These are phyloP conservation scores for Secale cereale DNA, from an alignment of 176 grass and related monocot genomes.

Conservation along the genomic window DNA sequence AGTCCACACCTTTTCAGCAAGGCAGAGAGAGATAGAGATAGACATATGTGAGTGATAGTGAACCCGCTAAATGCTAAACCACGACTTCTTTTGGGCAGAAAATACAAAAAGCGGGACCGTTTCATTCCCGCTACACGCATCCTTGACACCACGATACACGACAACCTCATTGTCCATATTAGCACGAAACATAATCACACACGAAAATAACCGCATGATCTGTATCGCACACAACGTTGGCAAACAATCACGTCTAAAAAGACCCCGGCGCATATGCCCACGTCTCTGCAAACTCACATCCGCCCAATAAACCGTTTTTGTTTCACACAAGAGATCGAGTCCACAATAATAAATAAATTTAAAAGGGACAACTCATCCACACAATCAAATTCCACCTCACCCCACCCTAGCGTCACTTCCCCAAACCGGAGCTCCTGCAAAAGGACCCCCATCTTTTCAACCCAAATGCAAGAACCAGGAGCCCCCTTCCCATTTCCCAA, in stretches of 20 bases:
- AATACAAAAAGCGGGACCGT: too few species aligned
- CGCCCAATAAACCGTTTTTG: not conserved
- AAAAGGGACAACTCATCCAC: too few species aligned
- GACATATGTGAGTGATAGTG: not conserved
- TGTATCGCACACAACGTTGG: not conserved
- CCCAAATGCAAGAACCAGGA: not conserved
- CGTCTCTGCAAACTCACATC: not conserved
- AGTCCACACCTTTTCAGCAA: too few species aligned
- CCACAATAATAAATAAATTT: not conserved
- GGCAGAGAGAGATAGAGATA: too few species aligned
- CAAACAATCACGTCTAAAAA: not conserved
- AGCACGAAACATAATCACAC: not conserved
- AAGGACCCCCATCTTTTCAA: not conserved
- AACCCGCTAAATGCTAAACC: not conserved
- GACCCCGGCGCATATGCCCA: too few species aligned
- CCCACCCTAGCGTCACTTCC: too few species aligned
- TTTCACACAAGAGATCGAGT: not conserved
- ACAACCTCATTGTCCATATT: not conserved
- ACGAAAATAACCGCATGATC: not conserved
- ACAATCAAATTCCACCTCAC: too few species aligned
- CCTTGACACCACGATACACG: not conserved
- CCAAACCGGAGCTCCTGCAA: too few species aligned
- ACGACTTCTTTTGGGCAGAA: too few species aligned
- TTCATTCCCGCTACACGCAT: not conserved
- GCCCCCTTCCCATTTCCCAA: not conserved